phyloP scores from a whole-genome alignment of 306 rosid genomes.

The Clitoria ternatea region DNA sequence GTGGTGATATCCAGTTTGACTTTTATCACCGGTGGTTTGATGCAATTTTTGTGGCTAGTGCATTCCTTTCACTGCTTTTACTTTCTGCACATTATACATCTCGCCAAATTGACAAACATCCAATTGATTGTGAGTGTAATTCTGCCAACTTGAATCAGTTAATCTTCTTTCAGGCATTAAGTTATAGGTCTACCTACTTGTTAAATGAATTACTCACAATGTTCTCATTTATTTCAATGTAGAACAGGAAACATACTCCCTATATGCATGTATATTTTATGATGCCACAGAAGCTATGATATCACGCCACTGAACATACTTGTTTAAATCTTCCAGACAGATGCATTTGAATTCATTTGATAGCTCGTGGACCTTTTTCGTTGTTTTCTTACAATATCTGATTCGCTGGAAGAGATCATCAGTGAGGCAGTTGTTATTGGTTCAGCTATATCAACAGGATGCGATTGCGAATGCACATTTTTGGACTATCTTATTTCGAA shows the following conservation, averaged over 20 bases:
- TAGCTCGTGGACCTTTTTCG: background rate
- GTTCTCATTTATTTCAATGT: conserved; percentile 21
- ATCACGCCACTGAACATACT: background rate
- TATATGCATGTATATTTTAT: conserved; percentile 12
- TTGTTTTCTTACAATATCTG: background rate
- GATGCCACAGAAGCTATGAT: conserved; percentile 26
- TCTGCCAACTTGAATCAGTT: background rate
- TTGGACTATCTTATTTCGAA: background rate
- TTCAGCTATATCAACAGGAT: background rate
- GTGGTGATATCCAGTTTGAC: conserved; percentile 98
- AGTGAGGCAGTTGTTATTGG: conserved; percentile 2
- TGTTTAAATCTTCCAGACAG: background rate
- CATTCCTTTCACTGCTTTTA: conserved; percentile 92
- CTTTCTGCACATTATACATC: conserved; percentile 96
- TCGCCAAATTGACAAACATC: conserved; percentile 95
- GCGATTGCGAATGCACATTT: background rate
- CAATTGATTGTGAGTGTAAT: conserved; percentile 69
- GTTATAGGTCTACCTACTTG: background rate
- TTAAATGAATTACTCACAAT: conserved; percentile 12
- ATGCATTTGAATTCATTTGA: conserved; percentile 25
- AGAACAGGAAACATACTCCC: conserved; percentile 23
- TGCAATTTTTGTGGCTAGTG: conserved; percentile 97
- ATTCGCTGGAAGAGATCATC: conserved; percentile 1
- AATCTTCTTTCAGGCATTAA: conserved; percentile 6
- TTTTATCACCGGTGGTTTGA: conserved; percentile 99